phyloP scores from a whole-genome alignment of 768 basidiomycete genomes.

The Tricholoma hemisulphureum region DNA sequence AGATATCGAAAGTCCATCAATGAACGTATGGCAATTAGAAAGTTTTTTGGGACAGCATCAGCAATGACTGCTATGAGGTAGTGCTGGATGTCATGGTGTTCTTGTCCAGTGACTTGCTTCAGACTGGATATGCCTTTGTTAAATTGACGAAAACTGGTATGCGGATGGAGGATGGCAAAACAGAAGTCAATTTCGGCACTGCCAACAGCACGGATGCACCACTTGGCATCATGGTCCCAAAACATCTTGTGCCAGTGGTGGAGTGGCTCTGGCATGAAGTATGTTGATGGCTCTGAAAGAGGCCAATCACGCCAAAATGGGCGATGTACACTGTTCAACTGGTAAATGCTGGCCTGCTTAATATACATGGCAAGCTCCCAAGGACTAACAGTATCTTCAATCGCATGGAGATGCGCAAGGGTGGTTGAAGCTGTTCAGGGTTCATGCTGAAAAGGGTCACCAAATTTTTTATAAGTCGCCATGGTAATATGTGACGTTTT shows the following conservation, averaged over 20 bases:
- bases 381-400: conserved; percentile 15
- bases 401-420: conserved; percentile 10
- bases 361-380: conserved; percentile 25
- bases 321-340: conserved; percentile 31
- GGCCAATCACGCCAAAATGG: conserved; percentile 40
- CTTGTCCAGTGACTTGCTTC: conserved; percentile 42
- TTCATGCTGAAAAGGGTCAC: conserved; percentile 27
- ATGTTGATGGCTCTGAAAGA: conserved; percentile 29
- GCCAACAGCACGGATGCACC: conserved; percentile 34
- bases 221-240: conserved; percentile 39
- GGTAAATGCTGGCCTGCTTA: conserved; percentile 16
- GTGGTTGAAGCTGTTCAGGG: conserved; percentile 22
- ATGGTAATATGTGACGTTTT: conserved; percentile 32
- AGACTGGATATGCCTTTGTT: conserved; percentile 35
- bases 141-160: conserved; percentile 37
- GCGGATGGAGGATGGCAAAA: conserved; percentile 36
- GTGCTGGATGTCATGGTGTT: conserved; percentile 36
- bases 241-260: conserved; percentile 38
- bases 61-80: conserved; percentile 36
- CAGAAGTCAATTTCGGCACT: conserved; percentile 34
- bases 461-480: conserved; percentile 28
- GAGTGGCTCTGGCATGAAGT: conserved; percentile 36
- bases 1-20: conserved; percentile 1
- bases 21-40: conserved; percentile 31
- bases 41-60: conserved; percentile 25